phyloP scores from a whole-genome alignment of 1,284 basidiomycete species.

The Trichosporon ovoides region DNA sequence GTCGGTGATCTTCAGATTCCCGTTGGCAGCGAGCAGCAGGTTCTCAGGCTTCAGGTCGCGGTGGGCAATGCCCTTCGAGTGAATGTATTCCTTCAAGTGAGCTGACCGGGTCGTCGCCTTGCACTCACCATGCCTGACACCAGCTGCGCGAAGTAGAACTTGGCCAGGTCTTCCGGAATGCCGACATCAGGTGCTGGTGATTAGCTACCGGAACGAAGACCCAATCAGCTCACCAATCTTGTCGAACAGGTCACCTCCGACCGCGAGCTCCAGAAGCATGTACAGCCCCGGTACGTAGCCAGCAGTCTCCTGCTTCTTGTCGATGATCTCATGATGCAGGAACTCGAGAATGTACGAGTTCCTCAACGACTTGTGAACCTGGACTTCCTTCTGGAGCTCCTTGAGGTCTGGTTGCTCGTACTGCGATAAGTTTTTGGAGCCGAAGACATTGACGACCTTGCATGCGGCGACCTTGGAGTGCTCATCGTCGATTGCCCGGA shows the following conservation, averaged over 20 bases:
- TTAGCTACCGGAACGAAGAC: not conserved
- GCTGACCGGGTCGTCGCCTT: not conserved
- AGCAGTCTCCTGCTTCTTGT: slow-evolving; percentile 56
- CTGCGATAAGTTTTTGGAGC: slow-evolving; percentile 27
- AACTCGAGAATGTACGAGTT: slow-evolving; percentile 82
- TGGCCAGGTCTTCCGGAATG: slow-evolving; percentile 78
- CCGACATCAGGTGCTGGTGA: slow-evolving; percentile 74
- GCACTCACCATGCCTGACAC: slow-evolving; percentile 59
- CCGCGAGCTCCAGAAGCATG: slow-evolving; percentile 86
- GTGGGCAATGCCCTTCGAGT: slow-evolving; percentile 85
- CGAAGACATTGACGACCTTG: slow-evolving; percentile 65
- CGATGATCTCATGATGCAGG: slow-evolving; percentile 67
- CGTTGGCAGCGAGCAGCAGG: slow-evolving; percentile 71
- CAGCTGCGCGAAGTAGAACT: slow-evolving; percentile 88
- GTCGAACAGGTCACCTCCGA: slow-evolving; percentile 93
- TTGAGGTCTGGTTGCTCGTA: slow-evolving; percentile 54
- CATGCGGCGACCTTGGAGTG: slow-evolving; percentile 64
- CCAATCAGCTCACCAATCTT: slow-evolving; percentile 73
- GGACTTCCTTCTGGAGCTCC: slow-evolving; percentile 86
- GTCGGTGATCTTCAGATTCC: slow-evolving; percentile 81
- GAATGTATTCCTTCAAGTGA: slow-evolving; percentile 65
- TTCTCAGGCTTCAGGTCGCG: slow-evolving; percentile 97
- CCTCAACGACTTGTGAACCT: slow-evolving; percentile 77
- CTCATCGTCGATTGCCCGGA: slow-evolving; percentile 66
- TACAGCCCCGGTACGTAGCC: slow-evolving; percentile 69